Conservation (phyloP, 352 stramenopile species). For the Pythium biforme region DNA sequence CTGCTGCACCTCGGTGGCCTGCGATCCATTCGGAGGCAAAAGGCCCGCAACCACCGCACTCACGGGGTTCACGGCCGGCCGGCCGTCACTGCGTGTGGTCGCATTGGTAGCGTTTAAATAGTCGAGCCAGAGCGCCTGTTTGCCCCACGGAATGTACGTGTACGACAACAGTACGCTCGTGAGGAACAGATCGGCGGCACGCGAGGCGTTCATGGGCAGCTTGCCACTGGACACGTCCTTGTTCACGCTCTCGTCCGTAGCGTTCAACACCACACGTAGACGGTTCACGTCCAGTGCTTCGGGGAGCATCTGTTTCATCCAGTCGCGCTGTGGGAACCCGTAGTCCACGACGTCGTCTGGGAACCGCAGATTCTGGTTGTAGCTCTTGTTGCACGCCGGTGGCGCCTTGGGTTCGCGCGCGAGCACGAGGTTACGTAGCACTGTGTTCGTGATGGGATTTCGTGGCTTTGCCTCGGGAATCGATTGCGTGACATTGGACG, state of each 20-base stretch:
- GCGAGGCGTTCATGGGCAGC: conserved; percentile 10
- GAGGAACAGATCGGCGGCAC: conserved; percentile 9
- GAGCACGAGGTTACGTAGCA: conserved; percentile 16
- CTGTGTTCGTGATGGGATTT: conserved; percentile 17
- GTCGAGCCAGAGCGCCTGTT: conserved; percentile 5
- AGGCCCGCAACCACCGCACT: conserved; percentile 1
- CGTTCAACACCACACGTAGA: conserved; percentile 1
- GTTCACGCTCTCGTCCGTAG: background rate
- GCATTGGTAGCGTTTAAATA: background rate
- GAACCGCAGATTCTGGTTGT: background rate
- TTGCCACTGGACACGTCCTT: background rate
- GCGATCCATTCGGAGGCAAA: background rate
- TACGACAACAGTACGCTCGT: conserved; percentile 7
- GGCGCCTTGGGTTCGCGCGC: background rate
- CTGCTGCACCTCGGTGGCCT: background rate
- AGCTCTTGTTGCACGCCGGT: background rate
- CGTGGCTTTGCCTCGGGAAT: background rate
- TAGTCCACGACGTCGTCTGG: conserved; percentile 2
- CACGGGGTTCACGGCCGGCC: background rate
- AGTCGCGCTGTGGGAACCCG: conserved; percentile 17
- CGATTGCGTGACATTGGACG: conserved; percentile 7
- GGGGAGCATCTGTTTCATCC: conserved; percentile 7
- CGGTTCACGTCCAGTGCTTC: background rate
- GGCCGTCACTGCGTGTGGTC: background rate
- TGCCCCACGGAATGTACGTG: conserved; percentile 3